Evolutionary conservation across 768 basidiomycete species (phyloP), one percentile per base, ranked within the genome.

Genomic region (Amanita pseudoporphyria): DNA sequence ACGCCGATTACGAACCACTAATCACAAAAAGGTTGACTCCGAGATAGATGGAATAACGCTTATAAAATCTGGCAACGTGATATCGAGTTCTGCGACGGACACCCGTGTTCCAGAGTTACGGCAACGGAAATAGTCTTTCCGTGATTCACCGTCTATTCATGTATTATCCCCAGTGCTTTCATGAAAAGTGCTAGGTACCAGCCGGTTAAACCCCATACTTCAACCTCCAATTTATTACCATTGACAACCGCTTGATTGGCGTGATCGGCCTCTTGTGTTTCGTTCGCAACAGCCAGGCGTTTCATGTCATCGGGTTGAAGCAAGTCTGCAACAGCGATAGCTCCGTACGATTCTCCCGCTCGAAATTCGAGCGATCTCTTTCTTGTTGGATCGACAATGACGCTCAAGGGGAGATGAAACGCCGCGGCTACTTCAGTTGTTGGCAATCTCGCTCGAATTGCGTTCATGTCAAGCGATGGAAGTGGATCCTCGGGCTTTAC

Each of bases 121-220:
- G 30, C 47, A 31, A 39, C 36, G 47, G 31, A 48, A 48, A 30
- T 48, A 40, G 7, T n/a, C 19, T 12, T 24, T n/a, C 14, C 26
- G 26, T 28, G 7, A 28, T 28, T 28, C 26, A 28, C 26, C 3
- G 13, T 49, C 53, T 67, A 72, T 52, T 62, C 65, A 59, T 79
- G 75, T 30, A 28, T 28, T 28, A 78, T 67, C 42, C 66, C 64
- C 54, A 86, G 58, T 16, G 64, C 66, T 53, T 69, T 74, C 78
- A 87, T 78, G 56, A 88, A 64, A 42, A 76, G 56, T 40, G 72
- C 75, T 47, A 87, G 68, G 66, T 87, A 90, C 85, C 87, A 89
- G 31, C 87, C 88, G 18, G 88, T 88, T 59, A 90, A 64, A 0
- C 88, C 87, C 85, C 87, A 90, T 22, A 88, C 78, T 58, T 89